Evolutionary conservation across 116 monocot genomes (phyloP).

Genomic region (Cymodocea nodosa): DNA sequence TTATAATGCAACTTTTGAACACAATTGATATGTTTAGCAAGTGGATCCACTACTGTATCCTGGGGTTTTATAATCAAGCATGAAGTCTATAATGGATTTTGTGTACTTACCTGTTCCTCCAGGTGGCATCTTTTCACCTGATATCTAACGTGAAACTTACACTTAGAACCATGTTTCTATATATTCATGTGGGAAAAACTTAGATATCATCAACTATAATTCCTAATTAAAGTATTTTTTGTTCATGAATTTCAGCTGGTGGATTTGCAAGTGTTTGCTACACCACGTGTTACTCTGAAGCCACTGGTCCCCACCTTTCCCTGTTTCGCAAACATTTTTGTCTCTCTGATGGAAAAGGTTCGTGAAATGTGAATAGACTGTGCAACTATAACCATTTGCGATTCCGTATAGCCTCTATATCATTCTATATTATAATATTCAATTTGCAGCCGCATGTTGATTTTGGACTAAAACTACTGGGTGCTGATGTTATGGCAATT

Average conservation of each 20-base stretch:
- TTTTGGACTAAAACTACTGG: slow-evolving; percentile 88
- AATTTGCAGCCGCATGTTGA: slow-evolving; percentile 89
- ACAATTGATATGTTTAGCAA: no score
- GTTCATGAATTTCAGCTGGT: slow-evolving; percentile 31
- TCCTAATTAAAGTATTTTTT: not conserved
- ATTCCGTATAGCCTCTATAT: not conserved
- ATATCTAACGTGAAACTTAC: no score
- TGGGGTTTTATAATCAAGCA: no score
- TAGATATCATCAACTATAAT: not conserved
- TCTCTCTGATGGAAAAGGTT: slow-evolving; percentile 83
- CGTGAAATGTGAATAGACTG: not conserved
- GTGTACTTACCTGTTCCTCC: no score
- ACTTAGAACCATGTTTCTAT: no score
- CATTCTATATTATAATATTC: not conserved
- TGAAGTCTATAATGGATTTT: no score
- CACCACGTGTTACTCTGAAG: slow-evolving; percentile 77
- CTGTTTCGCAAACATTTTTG: slow-evolving; percentile 63
- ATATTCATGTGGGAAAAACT: not conserved
- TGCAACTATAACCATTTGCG: no score
- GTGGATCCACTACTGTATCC: no score
- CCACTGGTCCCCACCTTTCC: slow-evolving; percentile 77
- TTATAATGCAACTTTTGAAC: no score
- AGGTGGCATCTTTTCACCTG: no score
- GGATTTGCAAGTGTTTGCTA: slow-evolving; percentile 75
- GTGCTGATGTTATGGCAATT: slow-evolving; percentile 90